Conservation (phyloP, 2,329 filamentous ascomycete species). For the Aureobasidium mangrovei region DNA sequence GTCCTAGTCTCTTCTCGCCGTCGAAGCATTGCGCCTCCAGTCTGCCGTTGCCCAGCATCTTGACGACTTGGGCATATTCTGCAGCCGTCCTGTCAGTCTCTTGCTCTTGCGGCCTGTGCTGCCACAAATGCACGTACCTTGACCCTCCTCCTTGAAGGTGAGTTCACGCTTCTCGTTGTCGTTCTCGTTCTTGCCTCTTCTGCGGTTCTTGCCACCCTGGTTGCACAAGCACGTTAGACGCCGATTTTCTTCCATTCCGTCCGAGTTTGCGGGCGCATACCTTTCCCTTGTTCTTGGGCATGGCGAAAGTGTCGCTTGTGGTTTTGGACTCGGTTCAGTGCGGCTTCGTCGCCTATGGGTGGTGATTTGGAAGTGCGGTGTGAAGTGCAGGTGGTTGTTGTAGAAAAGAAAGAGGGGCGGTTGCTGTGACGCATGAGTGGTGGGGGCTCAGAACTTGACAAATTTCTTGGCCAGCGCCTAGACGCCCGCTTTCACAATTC, state of each 20-base stretch:
- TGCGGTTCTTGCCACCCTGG: conserved; percentile 95
- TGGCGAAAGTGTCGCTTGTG: conserved; percentile 40
- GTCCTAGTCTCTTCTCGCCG: conserved; percentile 73
- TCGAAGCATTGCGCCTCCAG: conserved; percentile 94
- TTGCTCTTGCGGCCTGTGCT: neutral
- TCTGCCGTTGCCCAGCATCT: conserved; percentile 94
- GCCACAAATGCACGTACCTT: conserved; percentile 45
- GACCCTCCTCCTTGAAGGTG: conserved; percentile 97
- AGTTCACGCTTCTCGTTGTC: conserved; percentile 99
- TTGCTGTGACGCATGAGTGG: conserved; percentile 3
- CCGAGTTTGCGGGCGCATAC: conserved; percentile 39
- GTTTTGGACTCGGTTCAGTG: conserved; percentile 15
- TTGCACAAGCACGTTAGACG: conserved; percentile 23
- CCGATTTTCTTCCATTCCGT: conserved; percentile 14
- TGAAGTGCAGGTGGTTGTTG: neutral
- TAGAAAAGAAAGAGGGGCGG: conserved; percentile 7
- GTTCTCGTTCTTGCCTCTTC: conserved; percentile 78
- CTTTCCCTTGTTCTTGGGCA: conserved; percentile 99
- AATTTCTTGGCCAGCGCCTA: conserved; percentile 13
- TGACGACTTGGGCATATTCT: conserved; percentile 79
- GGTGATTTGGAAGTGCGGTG: conserved; percentile 5
- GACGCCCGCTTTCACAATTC: neutral
- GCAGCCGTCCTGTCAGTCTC: conserved; percentile 17
- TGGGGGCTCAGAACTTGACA: conserved; percentile 10
- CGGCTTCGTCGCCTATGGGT: conserved; percentile 19